Evolutionary conservation across 2,329 filamentous ascomycete species (phyloP).

Genomic region (Phyllosticta capitalensis): DNA sequence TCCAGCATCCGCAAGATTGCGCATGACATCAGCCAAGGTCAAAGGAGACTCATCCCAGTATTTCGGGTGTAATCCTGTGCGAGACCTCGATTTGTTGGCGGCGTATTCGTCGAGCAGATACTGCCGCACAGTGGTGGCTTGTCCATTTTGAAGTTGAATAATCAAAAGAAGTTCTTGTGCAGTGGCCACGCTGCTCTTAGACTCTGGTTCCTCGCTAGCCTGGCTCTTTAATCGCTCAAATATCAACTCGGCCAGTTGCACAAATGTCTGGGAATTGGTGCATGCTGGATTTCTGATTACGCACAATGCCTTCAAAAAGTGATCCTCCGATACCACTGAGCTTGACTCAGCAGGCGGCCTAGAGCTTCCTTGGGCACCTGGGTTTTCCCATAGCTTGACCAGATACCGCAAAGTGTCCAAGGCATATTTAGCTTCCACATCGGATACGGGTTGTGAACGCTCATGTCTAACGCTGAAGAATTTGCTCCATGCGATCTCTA

Average conservation of each 20-base stretch:
- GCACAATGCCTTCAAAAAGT: neutral
- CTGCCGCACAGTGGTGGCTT: neutral
- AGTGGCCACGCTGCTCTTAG: neutral
- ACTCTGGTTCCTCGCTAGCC: neutral
- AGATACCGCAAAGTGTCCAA: slow-evolving; percentile 42
- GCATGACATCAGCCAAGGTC: neutral
- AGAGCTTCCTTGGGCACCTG: neutral
- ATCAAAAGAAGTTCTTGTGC: neutral
- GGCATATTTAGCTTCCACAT: slow-evolving; percentile 43
- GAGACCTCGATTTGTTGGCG: neutral
- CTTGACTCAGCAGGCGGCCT: neutral
- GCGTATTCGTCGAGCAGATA: neutral
- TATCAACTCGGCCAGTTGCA: neutral
- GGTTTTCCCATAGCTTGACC: neutral
- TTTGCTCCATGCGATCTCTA: neutral
- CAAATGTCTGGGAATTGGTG: neutral
- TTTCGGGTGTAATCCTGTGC: neutral
- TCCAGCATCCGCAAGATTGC: slow-evolving; percentile 19
- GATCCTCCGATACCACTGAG: neutral
- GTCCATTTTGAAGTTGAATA: neutral
- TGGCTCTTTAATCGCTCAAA: neutral
- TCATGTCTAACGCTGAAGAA: neutral
- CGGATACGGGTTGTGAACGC: neutral
- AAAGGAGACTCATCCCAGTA: neutral
- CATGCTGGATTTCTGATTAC: neutral